Percentiles rank a stretch among this genome's conserved stretches.
Evolutionary conservation across 2,329 filamentous ascomycete species (phyloP).

Genomic region (Bipolaris gigantea): DNA sequence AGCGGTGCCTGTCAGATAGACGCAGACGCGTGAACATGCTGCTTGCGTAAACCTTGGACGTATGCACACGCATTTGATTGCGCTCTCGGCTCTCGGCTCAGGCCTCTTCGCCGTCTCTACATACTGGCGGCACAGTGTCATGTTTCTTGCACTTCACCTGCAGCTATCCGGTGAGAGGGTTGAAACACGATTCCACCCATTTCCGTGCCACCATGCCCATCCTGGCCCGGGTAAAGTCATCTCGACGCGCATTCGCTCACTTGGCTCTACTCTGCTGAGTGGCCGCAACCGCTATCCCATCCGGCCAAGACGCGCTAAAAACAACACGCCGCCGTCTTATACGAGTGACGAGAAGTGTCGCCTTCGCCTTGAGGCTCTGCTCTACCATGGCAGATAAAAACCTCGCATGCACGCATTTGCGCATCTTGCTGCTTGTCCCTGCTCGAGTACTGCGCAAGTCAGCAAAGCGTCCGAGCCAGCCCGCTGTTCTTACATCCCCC

Average conservation of each 20-base stretch:
- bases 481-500: not conserved
- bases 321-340: not conserved
- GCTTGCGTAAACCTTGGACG: not conserved
- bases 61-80: not conserved
- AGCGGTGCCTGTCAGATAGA: not conserved
- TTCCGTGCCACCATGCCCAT: not conserved
- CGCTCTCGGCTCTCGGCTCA: not conserved
- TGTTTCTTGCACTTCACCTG: not conserved
- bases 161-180: not conserved
- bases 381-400: conserved; percentile 1
- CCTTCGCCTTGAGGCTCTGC: conserved; percentile 7
- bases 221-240: not conserved
- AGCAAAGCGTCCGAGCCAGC: conserved; percentile 1
- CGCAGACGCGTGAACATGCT: not conserved
- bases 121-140: too few species aligned
- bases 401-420: conserved; percentile 8
- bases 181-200: not conserved
- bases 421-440: conserved; percentile 4
- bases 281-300: not conserved
- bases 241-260: too few species aligned
- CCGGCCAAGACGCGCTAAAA: not conserved
- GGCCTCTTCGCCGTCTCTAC: not conserved
- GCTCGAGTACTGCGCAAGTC: conserved; percentile 4
- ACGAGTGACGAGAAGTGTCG: not conserved
- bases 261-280: too few species aligned